Evolutionary conservation across 805 yeast genomes (phyloP), one percentile per base, ranked within the genome.

Genomic region (Dipodascus geniculatus): DNA sequence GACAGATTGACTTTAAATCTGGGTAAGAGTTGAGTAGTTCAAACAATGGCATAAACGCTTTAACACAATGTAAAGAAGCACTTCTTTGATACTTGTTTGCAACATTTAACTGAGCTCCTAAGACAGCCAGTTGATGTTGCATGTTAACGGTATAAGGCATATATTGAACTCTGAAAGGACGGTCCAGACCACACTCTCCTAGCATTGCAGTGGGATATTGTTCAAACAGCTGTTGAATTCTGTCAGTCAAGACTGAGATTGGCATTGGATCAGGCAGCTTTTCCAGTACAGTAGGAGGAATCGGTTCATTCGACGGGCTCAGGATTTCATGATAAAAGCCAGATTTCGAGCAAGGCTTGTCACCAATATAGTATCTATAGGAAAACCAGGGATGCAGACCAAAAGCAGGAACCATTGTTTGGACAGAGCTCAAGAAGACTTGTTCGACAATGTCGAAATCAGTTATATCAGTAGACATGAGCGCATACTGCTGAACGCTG

Each of bases 171-270:
- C 86, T 67, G 62, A 87, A 86, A 28, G 79, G 63, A 65, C 83
- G 85, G 65, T 91, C 99, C 1, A 93, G 69, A 0, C 99, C 99
- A n/a, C 88, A 76, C 61, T 91, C 99, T 0, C 99, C 99, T 8
- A 91, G 72, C 11, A 86, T 76, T 1, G 73, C 68, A n/a, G 55
- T 11, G 0, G 70, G 68, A 52, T 63, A 60, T 14, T 57, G 51
- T 0, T 50, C 19, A 3, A 81, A 56, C 38, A 69, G 68, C 2
- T 33, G 23, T 20, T 66, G 62, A 24, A 82, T 65, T 19, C 55
- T 53, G 0, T 50, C 53, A 2, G 77, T 24, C 54, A 75, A 74
- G 1, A 61, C 59, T 0, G 61, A 55, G 1, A 87, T 55, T 35
- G 63, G 55, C 0, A 76, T 65, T 0, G 96, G 96, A 0, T 69